Evolutionary conservation across 305 asterid genomes (phyloP).

Genomic region (Nicotiana rustica): DNA sequence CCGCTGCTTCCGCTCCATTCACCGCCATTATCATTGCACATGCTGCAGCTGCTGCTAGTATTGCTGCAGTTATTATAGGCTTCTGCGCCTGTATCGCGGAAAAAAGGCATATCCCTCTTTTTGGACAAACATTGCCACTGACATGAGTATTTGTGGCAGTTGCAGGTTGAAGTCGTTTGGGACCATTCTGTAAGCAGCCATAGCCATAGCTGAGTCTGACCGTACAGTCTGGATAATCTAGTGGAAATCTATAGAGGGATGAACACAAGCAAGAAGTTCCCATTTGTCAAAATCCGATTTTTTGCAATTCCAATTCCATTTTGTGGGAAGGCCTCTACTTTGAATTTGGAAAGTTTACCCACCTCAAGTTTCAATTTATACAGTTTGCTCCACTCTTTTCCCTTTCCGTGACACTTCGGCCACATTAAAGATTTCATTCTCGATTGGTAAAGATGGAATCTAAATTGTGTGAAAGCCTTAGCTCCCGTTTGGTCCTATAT

Average conservation of each 20-base stretch:
- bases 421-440: too few relatives aligned
- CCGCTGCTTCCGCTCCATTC: background rate
- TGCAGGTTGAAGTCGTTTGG: background rate
- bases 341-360: background rate
- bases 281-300: slow-evolving; percentile 15
- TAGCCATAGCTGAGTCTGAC: background rate
- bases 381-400: background rate
- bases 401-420: background rate
- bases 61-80: slow-evolving; percentile 25
- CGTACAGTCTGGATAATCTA: slow-evolving; percentile 28
- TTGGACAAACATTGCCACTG: background rate
- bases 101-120: background rate
- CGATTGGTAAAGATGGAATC: too few relatives aligned
- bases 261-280: slow-evolving; percentile 29
- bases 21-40: slow-evolving; percentile 19
- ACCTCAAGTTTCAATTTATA: background rate
- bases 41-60: slow-evolving; percentile 30
- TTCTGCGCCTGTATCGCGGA: background rate
- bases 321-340: slow-evolving; percentile 20
- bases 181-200: background rate
- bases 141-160: background rate
- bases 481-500: too few relatives aligned
- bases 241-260: background rate
- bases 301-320: background rate
- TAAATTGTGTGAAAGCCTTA: too few relatives aligned